phyloP scores from a whole-genome alignment of 345 rosid species.

The Acer negundo region DNA sequence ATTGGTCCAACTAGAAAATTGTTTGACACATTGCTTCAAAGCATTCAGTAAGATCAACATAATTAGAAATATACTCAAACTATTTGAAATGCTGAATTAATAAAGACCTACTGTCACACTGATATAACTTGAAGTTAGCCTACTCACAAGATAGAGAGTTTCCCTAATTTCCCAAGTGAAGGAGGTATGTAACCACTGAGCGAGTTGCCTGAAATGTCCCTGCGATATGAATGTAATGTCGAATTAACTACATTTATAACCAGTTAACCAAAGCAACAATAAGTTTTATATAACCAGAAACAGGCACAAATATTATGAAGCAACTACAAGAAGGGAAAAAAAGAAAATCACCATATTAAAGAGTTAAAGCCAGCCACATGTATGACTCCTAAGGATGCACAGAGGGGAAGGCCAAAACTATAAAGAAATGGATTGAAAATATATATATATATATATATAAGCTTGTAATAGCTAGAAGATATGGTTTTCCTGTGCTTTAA shows the following conservation, averaged over 20 bases:
- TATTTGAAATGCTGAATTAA: not conserved
- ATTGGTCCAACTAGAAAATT: constrained; percentile 84
- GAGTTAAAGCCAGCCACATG: not conserved
- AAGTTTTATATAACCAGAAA: not conserved
- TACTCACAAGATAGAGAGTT: constrained; percentile 73
- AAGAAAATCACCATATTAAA: not conserved
- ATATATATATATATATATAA: too few relatives aligned
- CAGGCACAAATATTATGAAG: not conserved
- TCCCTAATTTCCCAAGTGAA: constrained; percentile 68
- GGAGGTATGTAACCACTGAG: constrained; percentile 76
- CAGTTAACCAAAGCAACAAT: not conserved
- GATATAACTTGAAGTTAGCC: constrained; percentile 24
- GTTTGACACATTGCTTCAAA: constrained; percentile 80
- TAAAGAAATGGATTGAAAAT: not conserved
- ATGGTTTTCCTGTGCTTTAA: not conserved
- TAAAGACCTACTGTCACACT: not conserved
- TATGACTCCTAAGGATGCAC: not conserved
- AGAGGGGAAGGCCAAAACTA: not conserved
- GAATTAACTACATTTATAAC: constrained; percentile 3
- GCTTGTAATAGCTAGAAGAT: not conserved
- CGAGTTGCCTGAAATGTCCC: constrained; percentile 84
- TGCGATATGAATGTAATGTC: constrained; percentile 26
- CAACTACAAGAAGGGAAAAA: not conserved
- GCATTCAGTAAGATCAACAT: constrained; percentile 32
- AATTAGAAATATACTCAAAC: constrained; percentile 15